Evolutionary conservation across 305 asterid species (phyloP).

Genomic region (Euphrasia arctica): DNA sequence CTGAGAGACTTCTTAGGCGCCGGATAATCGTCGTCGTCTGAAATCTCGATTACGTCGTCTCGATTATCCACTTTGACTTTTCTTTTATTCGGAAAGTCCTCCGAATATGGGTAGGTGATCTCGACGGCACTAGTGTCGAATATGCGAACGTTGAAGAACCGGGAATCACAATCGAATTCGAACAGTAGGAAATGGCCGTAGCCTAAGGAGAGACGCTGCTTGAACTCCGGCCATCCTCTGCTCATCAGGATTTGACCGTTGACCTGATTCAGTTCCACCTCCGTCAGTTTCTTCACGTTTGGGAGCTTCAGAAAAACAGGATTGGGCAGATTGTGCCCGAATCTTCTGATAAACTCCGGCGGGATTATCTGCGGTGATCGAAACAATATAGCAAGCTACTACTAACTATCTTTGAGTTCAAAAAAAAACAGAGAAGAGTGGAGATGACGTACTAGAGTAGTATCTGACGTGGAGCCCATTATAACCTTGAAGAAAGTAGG

Average conservation of each 20-base stretch:
- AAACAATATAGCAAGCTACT: too few relatives aligned
- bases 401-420: too few relatives aligned
- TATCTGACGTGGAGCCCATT: too few relatives aligned
- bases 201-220: constrained; percentile 20
- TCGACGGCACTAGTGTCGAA: constrained; percentile 25
- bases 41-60: too few relatives aligned
- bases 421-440: too few relatives aligned
- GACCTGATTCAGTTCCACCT: constrained; percentile 17
- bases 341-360: constrained; percentile 19
- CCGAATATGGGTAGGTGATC: constrained; percentile 25
- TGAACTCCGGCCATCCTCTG: constrained; percentile 36
- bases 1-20: not conserved
- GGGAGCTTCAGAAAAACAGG: constrained; percentile 29
- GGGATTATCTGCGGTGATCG: constrained; percentile 31
- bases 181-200: constrained; percentile 31
- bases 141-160: constrained; percentile 28
- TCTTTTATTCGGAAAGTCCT: too few relatives aligned
- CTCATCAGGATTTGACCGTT: constrained; percentile 26
- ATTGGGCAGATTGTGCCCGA: constrained; percentile 25
- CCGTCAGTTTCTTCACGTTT: constrained; percentile 12
- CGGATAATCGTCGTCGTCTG: too few relatives aligned
- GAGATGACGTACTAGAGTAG: too few relatives aligned
- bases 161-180: constrained; percentile 23
- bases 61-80: too few relatives aligned
- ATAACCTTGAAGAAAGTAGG: too few relatives aligned